Base-by-base conservation (phyloP, 495 filamentous ascomycete species). In the Neurospora sp. region DNA sequence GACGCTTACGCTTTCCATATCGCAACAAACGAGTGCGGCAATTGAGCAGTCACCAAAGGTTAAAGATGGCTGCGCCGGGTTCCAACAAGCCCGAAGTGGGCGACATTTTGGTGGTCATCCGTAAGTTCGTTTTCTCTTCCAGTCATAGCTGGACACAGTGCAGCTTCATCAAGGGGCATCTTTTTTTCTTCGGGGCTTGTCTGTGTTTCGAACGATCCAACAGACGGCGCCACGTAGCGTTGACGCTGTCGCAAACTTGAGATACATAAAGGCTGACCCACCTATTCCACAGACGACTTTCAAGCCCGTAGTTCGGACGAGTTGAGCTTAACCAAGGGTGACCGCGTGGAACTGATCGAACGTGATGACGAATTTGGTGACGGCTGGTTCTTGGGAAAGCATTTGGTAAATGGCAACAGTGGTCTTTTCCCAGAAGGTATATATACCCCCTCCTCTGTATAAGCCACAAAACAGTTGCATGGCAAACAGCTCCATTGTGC, bases 321-420 rank as follows among this genome's bases (percentile, higher is more conserved):
- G 84, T 88, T 99, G 77, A 96, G 87, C 76, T 85, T 99, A 77
- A 84, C 87, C 41, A 96, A 94, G 75, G 94, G 94, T 74, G 95
- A 98, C 77, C 91, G 92, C 39, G 93, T 99, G 71, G 91, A 96
- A 83, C 84, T 99, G 73, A 89, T 97, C 49, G 96, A 98, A 80
- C 89, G 96, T 71, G 95, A 98, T 81, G 95, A 98, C 80, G 96
- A 97, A 77, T 99, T 98, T 82, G 93, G 93, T 70, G 96, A 99
- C 84, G 96, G 96, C 72, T 99, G 96, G 96, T 99, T 93, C 83
- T 82, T 97, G 76, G 96, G 97, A 38, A 90, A 91, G 79, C 93
- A 97, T 81, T 74, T 91, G 75, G 84, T 87, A 70, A 94, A 91
- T 78, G 90, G 88, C 41, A 89, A 89, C 75, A 95, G 87, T 69